phyloP scores from a whole-genome alignment of 805 yeast species.

The Danielozyma ontarioensis region DNA sequence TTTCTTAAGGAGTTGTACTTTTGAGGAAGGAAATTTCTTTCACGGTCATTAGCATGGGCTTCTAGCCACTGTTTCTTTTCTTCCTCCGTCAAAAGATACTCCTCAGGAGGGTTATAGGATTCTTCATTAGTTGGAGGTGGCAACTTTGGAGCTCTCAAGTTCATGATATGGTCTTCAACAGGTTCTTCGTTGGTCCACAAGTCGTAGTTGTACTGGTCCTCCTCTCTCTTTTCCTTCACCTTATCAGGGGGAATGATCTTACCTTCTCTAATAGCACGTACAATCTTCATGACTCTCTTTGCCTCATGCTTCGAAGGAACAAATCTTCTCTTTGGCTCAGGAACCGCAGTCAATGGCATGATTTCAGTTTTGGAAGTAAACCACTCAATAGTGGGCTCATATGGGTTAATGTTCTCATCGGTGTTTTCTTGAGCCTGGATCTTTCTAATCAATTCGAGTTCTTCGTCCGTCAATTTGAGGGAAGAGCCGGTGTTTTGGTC shows the following conservation, averaged over 20 bases:
- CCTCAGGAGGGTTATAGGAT: conserved; percentile 96
- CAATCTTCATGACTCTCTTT: conserved; percentile 92
- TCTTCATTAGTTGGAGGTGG: conserved; percentile 97
- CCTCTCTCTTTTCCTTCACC: conserved; percentile 48
- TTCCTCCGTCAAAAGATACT: conserved; percentile 76
- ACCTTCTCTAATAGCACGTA: conserved; percentile 94
- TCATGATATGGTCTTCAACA: conserved; percentile 77
- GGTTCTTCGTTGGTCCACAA: conserved; percentile 71
- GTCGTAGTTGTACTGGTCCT: conserved; percentile 55
- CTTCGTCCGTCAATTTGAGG: conserved; percentile 80
- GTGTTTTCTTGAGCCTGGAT: conserved; percentile 83
- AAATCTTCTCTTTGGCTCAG: conserved; percentile 96
- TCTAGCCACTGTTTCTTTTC: conserved; percentile 70
- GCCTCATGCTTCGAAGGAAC: conserved; percentile 97
- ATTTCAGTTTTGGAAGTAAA: conserved; percentile 78
- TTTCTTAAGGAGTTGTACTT: conserved; percentile 77
- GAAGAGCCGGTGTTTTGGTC: conserved; percentile 85
- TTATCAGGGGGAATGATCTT: conserved; percentile 74
- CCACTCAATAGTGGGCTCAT: conserved; percentile 94
- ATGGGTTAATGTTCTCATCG: conserved; percentile 76
- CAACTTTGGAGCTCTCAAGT: conserved; percentile 87
- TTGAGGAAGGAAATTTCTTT: conserved; percentile 73
- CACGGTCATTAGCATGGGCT: conserved; percentile 72
- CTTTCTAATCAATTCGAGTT: conserved; percentile 79
- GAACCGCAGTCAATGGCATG: conserved; percentile 90